Base-by-base conservation (phyloP, 306 rosid genomes). In the Fagus crenata region DNA sequence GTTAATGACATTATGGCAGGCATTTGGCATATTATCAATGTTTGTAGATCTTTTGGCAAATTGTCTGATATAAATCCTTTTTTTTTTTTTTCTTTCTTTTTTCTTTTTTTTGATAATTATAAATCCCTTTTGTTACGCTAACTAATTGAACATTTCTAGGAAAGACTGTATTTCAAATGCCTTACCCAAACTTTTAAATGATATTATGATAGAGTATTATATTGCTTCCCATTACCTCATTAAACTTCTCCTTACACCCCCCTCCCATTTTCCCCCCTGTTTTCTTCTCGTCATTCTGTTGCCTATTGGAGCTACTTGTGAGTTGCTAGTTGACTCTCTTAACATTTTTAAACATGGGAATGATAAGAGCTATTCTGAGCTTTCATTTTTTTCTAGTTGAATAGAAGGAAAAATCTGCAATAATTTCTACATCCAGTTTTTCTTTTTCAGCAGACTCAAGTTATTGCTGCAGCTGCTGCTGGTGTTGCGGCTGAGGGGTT, bases 381-480 rank as follows among this genome's bases (percentile, higher is more conserved):
- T 70, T 35, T 17, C 31, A 67, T 49, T 74, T 49, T 13, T 80
- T 72, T 67, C 71, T 67, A 17, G 55, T 53, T 74, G 13, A 65
- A 61, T 81, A 56, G 63, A 74, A 46, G 70, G 55, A 54, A 64
- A 73, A 78, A 84, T 72, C 65, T 28, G 43, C 56, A 73, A 78
- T 77, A 56, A 73, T 83, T 77, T 82, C 73, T 84, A 85, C 84
- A 84, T 81, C 77, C 71, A 71, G 65, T 49, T 78, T 87, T 85
- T 86, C 78, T 73, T 84, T 86, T 78, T 46, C 71, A 80, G 81
- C 97, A 95, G 99, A 91, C 97, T 81, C 93, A 95, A 86, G 90
- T 88, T 67, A 95, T 95, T 88, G 99, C 99, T 75, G 92, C 90
- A 31, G 97, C 97, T 69, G 90, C 97, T 80, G 99, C 99, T 80